Base-by-base conservation (phyloP, 2,329 filamentous ascomycete genomes). In the Helicocarpus griseus region DNA sequence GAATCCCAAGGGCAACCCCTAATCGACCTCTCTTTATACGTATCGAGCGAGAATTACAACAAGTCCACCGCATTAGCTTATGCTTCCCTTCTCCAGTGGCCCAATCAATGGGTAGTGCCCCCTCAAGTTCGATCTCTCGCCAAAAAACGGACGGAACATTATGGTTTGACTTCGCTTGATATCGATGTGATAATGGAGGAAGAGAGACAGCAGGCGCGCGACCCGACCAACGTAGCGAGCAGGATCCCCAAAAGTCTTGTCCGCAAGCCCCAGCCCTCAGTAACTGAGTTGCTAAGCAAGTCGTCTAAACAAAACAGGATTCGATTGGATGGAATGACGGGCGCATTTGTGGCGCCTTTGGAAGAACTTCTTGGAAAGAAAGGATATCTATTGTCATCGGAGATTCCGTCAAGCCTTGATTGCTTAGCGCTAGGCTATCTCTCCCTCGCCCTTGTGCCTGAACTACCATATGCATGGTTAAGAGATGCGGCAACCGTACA, bases 21-120 rank as follows among this genome's bases (percentile, higher is more conserved):
- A 54, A 68, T 96, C 60, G 87, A 94, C 60, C 82, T 96, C 52
- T 90, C 84, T 48, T 83, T 97, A 60, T 97, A 94, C 68, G 86
- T 93, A 56, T 93, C 89, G 29, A 87, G 85, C 52, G 82, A 89
- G 57, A 96, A 97, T 73, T 98, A 93, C 79, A 77, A 82, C 51
- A 74, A 77, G 40, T 73, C 78, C 46, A 95, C 89, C 3, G 82
- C 89, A 14, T 87, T 89, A 2, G 85, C 88, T 35, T 95, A 89
- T 71, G 88, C 84, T 58, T 73, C 75, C 5, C 79, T 96, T 52
- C 80, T 97, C 36, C 81, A 86, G 38, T 95, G 93, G 76, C 89
- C 93, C 17, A 77, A 89, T 56, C 90, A 90, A 60, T 98, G 93
- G 80, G 86, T 86, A 39, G 76, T 94, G 4, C 90, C 90, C 2